phyloP scores from a whole-genome alignment of 345 rosid species.

The Pugionium cornutum region DNA sequence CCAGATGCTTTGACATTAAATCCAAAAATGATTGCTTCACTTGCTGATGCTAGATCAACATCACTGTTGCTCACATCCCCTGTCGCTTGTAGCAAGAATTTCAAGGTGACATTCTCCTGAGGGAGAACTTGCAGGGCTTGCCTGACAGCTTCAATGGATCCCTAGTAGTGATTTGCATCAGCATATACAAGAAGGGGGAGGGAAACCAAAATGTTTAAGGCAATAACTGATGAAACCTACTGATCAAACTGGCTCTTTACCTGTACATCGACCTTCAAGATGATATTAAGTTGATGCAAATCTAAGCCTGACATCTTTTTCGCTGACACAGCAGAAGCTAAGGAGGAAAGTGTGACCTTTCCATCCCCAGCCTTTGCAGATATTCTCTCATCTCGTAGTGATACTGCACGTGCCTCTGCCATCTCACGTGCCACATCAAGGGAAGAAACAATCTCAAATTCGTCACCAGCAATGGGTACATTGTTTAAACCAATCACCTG shows the following conservation, averaged over 20 bases:
- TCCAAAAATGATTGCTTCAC: slow-evolving; percentile 84
- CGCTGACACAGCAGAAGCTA: slow-evolving; percentile 86
- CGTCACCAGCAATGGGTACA: slow-evolving; percentile 93
- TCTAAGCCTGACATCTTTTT: slow-evolving; percentile 85
- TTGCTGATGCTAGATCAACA: slow-evolving; percentile 89
- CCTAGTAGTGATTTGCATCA: slow-evolving; percentile 50
- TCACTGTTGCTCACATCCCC: slow-evolving; percentile 92
- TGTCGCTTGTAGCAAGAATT: slow-evolving; percentile 85
- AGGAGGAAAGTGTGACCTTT: slow-evolving; percentile 89
- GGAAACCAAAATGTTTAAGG: slow-evolving; percentile 16
- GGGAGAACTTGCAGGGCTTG: slow-evolving; percentile 94
- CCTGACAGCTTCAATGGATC: slow-evolving; percentile 93
- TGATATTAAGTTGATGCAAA: slow-evolving; percentile 91
- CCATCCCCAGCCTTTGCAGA: slow-evolving; percentile 97
- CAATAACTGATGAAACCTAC: neutral
- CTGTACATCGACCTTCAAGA: slow-evolving; percentile 96
- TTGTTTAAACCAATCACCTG: slow-evolving; percentile 90
- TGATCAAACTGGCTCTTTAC: slow-evolving; percentile 42
- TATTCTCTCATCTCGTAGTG: slow-evolving; percentile 75
- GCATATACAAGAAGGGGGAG: neutral
- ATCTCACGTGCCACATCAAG: slow-evolving; percentile 87
- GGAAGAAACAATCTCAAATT: slow-evolving; percentile 77
- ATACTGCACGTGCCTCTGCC: slow-evolving; percentile 72
- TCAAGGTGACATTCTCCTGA: slow-evolving; percentile 83
- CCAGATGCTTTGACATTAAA: slow-evolving; percentile 83